Conservation (phyloP, 2,329 filamentous ascomycete genomes). For the Orbilia javanica region DNA sequence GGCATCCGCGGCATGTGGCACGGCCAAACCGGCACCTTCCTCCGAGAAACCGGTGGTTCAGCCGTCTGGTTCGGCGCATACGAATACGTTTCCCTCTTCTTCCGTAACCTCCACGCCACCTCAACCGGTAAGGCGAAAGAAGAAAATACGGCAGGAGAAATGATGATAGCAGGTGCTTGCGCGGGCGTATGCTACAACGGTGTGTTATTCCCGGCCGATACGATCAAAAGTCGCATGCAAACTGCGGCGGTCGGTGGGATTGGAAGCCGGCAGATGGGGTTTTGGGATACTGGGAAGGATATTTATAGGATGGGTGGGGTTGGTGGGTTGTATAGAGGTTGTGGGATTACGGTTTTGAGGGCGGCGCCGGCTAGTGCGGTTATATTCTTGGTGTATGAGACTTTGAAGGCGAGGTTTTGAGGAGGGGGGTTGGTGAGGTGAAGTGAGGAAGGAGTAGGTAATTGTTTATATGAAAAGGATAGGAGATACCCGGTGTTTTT, state of each 20-base stretch:
- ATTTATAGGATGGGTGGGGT: conserved; percentile 88
- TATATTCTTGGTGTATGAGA: conserved; percentile 96
- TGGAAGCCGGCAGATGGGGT: conserved; percentile 73
- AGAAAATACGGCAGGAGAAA: conserved; percentile 58
- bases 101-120: conserved; percentile 46
- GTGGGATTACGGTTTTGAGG: conserved; percentile 89
- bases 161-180: conserved; percentile 61
- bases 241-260: conserved; percentile 77
- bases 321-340: conserved; percentile 89
- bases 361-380: conserved; percentile 96
- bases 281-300: conserved; percentile 77
- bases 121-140: conserved; percentile 17
- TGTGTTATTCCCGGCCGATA: conserved; percentile 95
- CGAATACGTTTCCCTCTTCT: conserved; percentile 68
- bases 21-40: conserved; percentile 90
- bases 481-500: conserved; percentile 36
- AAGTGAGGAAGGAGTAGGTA: background rate
- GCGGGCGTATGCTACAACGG: conserved; percentile 97
- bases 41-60: conserved; percentile 91
- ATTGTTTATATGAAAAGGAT: background rate
- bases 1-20: conserved; percentile 92
- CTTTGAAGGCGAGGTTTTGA: conserved; percentile 78
- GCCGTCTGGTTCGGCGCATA: conserved; percentile 96
- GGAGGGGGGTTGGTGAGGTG: background rate
- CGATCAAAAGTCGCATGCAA: conserved; percentile 97